Evolutionary conservation across 192 early-diverging fungal genomes (phyloP), one percentile per base, ranked within the genome.

Genomic region (Physocladia obscura): DNA sequence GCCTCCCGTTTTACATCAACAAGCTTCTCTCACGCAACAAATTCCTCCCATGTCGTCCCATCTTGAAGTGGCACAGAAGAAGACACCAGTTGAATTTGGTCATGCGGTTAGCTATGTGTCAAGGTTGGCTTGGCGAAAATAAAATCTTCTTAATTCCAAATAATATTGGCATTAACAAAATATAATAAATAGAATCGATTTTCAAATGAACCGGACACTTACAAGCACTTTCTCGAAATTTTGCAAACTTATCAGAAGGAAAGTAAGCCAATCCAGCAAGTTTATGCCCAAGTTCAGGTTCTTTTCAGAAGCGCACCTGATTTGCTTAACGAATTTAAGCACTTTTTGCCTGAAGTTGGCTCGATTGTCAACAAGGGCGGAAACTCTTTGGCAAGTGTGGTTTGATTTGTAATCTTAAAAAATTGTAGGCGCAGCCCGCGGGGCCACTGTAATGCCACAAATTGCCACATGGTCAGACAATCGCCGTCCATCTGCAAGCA

Each of bases 81-180:
- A 67, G 27, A 67, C 74, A 1, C 94, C 94, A 0, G 89, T 98
- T 13, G 97, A 99, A 73, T 99, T 99, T 70, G 92, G 94, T 56
- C 95, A 98, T 72, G 97, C 97, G 11, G 98, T 99, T 51, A 98
- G 93, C 75, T 99, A 98, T 74, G 97, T 99, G 8, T 99, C 70
- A 99, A 99, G 81, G 89, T 89, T 79, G 31, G 72, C 6, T 61
- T 26, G 5, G 24, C 1, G 55, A 2, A 64, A 35, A 21, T 21
- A n/a, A 1, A 52, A n/a, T n/a, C n/a, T n/a, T n/a, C n/a, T n/a
- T n/a, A n/a, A n/a, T n/a, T n/a, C n/a, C n/a, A n/a, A 22, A 24
- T 26, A 19, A 8, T 58, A 55, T 47, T 50, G 71, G n/a, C 50
- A n/a, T n/a, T n/a, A n/a, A n/a, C n/a, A 57, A 26, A 5, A 52